phyloP scores from a whole-genome alignment of 108 stramenopile genomes.

The Chaetoceros tenuissimus region DNA sequence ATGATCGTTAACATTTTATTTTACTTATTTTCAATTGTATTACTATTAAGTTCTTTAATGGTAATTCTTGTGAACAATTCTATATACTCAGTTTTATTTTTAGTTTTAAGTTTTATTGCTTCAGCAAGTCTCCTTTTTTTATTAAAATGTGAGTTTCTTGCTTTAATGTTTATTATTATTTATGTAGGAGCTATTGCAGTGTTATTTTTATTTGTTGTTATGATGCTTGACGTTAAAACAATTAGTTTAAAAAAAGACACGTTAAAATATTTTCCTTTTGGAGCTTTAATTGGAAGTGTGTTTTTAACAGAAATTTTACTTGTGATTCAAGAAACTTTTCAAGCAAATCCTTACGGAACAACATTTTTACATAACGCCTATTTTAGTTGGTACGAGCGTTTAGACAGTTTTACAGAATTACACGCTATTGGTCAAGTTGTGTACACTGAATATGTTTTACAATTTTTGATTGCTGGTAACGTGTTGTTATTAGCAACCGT shows the following conservation, averaged over 20 bases:
- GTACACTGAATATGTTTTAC: not conserved
- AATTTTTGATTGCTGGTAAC: not conserved
- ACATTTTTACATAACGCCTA: not conserved
- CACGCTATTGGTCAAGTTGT: not conserved
- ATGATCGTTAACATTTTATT: not conserved
- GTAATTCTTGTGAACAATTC: slow-evolving; percentile 2
- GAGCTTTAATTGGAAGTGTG: slow-evolving; percentile 1
- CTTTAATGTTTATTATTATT: slow-evolving; percentile 17
- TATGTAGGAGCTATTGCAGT: slow-evolving; percentile 15
- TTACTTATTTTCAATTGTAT: not conserved
- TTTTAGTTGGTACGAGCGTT: not conserved
- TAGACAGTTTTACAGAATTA: not conserved
- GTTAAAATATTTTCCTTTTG: slow-evolving; percentile 18
- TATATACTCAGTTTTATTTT: slow-evolving; percentile 10
- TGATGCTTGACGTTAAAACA: slow-evolving; percentile 11
- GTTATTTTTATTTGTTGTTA: slow-evolving; percentile 11
- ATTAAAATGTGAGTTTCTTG: slow-evolving; percentile 17
- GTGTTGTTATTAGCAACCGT: not conserved
- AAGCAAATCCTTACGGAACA: not conserved
- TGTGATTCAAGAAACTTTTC: not conserved
- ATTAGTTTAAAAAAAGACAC: slow-evolving; percentile 14
- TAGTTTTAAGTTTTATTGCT: slow-evolving; percentile 14
- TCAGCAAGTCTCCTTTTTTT: slow-evolving; percentile 3
- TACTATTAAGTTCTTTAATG: slow-evolving; percentile 2
- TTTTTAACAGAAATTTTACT: slow-evolving; percentile 1